A percentile compares a stretch with the other conserved stretches of the same genome.
Conservation (phyloP, 345 rosid genomes). For the Eucalyptus tenuipes region DNA sequence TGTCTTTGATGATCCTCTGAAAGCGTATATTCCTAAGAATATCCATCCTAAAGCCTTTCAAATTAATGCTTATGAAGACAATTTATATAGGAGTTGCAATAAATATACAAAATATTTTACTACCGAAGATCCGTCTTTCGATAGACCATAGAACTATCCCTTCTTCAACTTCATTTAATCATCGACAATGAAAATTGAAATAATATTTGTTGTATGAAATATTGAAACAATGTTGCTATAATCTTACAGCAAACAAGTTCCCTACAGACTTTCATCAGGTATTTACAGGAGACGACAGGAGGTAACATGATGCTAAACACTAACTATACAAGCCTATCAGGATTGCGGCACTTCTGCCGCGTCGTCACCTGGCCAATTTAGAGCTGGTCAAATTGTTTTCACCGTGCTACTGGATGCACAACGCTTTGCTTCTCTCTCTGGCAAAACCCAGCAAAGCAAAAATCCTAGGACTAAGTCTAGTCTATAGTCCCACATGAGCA, state of each 20-base stretch:
- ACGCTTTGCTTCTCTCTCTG: background rate
- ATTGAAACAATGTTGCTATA: background rate
- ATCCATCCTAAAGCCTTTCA: background rate
- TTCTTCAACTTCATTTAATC: background rate
- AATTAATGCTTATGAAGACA: background rate
- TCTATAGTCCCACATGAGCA: background rate
- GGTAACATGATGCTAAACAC: background rate
- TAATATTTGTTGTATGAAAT: background rate
- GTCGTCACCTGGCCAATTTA: background rate
- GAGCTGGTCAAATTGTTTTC: background rate
- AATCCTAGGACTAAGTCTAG: background rate
- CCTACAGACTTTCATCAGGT: background rate
- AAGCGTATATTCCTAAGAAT: background rate
- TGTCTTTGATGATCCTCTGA: background rate
- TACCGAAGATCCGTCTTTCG: background rate
- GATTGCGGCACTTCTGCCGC: background rate
- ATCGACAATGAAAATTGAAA: background rate
- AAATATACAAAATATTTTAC: background rate
- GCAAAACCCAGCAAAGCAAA: background rate
- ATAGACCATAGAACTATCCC: background rate
- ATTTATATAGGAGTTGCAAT: background rate
- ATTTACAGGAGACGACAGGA: background rate
- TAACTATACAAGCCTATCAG: background rate
- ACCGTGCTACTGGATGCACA: background rate
- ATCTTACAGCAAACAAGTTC: background rate